These are phyloP conservation scores for Crotalaria pallida DNA, from an alignment of 306 rosid species.

Conservation along the genomic window DNA sequence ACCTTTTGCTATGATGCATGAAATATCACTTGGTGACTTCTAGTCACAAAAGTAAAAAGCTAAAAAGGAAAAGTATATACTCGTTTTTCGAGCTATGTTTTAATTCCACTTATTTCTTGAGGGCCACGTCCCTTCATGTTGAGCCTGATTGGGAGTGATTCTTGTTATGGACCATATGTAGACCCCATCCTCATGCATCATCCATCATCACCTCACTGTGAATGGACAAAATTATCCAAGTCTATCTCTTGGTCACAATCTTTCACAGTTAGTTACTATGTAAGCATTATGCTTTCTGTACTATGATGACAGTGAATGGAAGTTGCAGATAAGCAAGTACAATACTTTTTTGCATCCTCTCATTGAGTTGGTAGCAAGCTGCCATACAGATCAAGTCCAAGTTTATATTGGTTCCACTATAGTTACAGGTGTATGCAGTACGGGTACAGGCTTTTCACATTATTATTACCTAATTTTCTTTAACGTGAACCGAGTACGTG, in stretches of 20 bases:
- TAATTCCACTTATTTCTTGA: conserved; percentile 2
- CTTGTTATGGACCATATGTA: conserved; percentile 18
- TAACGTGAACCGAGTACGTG: too few relatives aligned
- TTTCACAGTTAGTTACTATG: background rate
- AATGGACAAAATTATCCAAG: conserved; percentile 2
- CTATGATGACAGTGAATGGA: background rate
- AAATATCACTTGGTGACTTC: background rate
- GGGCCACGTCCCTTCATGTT: conserved; percentile 11
- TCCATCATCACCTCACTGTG: conserved; percentile 12
- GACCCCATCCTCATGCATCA: conserved; percentile 33
- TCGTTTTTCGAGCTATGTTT: background rate
- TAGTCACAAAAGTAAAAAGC: background rate
- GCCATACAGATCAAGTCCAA: conserved; percentile 1
- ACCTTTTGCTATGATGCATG: background rate
- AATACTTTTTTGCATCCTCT: background rate
- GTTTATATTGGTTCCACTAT: background rate
- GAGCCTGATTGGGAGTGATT: conserved; percentile 13
- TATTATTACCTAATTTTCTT: too few relatives aligned
- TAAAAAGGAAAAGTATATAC: background rate
- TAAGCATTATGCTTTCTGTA: background rate
- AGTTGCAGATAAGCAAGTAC: background rate
- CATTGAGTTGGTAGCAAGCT: background rate
- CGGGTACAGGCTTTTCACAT: too few relatives aligned
- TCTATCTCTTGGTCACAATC: background rate
- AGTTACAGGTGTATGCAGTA: too few relatives aligned